A percentile compares a stretch with the other conserved stretches of the same genome.
phyloP scores from a whole-genome alignment of 2,329 filamentous ascomycete genomes.

The Cladosporium sp. region DNA sequence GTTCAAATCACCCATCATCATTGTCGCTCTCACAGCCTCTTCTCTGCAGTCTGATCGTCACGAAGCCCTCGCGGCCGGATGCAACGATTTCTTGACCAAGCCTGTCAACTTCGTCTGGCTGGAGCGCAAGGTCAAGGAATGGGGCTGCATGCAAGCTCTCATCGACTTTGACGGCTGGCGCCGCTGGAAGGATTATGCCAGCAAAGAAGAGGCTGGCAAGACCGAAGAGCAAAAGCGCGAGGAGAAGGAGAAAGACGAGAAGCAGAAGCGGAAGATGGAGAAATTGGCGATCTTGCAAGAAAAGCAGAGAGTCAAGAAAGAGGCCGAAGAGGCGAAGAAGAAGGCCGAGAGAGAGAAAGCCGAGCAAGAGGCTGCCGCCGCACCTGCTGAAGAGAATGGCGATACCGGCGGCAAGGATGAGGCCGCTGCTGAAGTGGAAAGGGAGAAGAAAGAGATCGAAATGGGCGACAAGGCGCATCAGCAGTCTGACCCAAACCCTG shows the following conservation, averaged over 20 bases:
- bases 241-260: conserved; percentile 34
- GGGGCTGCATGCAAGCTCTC: conserved; percentile 98
- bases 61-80: conserved; percentile 90
- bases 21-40: conserved; percentile 92
- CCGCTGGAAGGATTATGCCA: conserved; percentile 84
- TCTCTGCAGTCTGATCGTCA: conserved; percentile 93
- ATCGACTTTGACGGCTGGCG: conserved; percentile 99
- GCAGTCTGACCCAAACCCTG: background rate
- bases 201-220: conserved; percentile 36
- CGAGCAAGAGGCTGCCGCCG: conserved; percentile 6
- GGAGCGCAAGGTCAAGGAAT: conserved; percentile 96
- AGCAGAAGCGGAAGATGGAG: conserved; percentile 36
- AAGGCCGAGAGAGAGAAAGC: conserved; percentile 15
- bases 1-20: conserved; percentile 97
- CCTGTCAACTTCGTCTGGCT: conserved; percentile 98
- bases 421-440: background rate
- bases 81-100: conserved; percentile 96
- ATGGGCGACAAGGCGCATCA: conserved; percentile 9
- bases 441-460: conserved; percentile 14
- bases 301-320: conserved; percentile 29
- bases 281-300: conserved; percentile 37
- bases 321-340: conserved; percentile 33
- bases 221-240: conserved; percentile 40
- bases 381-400: background rate
- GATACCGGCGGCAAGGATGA: background rate